A percentile compares a stretch with the other conserved stretches of the same genome.
Evolutionary conservation across 805 yeast species (phyloP).

Genomic region (Isabelozyma pseudorhagii): DNA sequence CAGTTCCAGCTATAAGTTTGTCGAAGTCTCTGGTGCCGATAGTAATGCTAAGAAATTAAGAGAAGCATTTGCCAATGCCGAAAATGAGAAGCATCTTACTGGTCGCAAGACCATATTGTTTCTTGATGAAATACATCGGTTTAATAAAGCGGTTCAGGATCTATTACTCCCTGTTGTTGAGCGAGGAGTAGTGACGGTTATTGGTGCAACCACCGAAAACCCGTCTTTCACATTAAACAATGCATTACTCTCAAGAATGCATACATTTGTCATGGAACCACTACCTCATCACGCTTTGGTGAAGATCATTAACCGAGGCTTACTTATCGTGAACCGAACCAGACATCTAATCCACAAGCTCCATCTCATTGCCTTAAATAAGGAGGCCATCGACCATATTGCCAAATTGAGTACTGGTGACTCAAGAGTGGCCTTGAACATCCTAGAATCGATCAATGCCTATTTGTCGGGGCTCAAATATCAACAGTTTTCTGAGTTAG

Average conservation of each 20-base stretch:
- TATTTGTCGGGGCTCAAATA: constrained; percentile 37
- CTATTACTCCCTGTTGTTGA: constrained; percentile 40
- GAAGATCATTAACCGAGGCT: constrained; percentile 32
- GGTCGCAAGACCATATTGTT: constrained; percentile 41
- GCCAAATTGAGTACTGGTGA: constrained; percentile 83
- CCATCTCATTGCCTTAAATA: constrained; percentile 50
- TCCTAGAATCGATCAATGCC: constrained; percentile 70
- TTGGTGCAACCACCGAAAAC: constrained; percentile 64
- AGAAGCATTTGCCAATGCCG: constrained; percentile 35
- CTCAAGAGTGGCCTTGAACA: constrained; percentile 77
- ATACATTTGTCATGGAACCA: constrained; percentile 43
- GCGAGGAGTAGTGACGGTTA: constrained; percentile 34
- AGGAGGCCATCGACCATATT: constrained; percentile 61
- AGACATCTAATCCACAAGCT: constrained; percentile 51
- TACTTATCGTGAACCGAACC: constrained; percentile 51
- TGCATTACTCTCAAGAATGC: constrained; percentile 43
- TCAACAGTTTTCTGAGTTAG: constrained; percentile 13
- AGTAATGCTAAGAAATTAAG: constrained; percentile 32
- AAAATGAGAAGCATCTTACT: constrained; percentile 30
- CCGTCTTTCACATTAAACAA: constrained; percentile 42
- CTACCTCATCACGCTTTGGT: constrained; percentile 28
- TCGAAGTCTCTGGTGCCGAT: constrained; percentile 40
- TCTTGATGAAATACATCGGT: constrained; percentile 43
- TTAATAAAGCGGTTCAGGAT: constrained; percentile 43
- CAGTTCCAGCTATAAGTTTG: constrained; percentile 26